phyloP scores from a whole-genome alignment of 768 basidiomycete species.

The Pleurotus cornucopiae region DNA sequence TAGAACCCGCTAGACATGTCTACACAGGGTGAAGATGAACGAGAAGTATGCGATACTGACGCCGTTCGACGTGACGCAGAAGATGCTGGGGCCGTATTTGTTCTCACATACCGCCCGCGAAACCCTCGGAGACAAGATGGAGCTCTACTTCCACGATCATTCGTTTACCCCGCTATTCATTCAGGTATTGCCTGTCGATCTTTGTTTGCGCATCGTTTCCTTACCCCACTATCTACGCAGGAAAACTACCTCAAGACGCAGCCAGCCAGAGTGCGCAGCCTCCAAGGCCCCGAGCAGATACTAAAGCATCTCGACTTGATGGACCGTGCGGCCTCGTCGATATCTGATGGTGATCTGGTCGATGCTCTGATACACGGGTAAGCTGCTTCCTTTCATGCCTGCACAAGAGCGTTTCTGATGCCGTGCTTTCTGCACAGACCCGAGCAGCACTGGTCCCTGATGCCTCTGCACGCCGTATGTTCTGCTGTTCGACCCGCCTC shows the following conservation, averaged over 20 bases:
- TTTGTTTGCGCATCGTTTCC: no score
- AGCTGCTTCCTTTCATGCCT: constrained; percentile 12
- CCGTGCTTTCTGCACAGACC: constrained; percentile 41
- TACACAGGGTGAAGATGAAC: constrained; percentile 73
- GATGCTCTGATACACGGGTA: constrained; percentile 94
- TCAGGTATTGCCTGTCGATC: constrained; percentile 46
- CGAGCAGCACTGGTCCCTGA: constrained; percentile 93
- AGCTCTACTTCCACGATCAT: constrained; percentile 95
- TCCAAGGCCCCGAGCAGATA: constrained; percentile 57
- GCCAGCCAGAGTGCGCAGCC: constrained; percentile 55
- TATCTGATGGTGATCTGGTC: constrained; percentile 93
- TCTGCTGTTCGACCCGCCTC: constrained; percentile 90
- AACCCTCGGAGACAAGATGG: constrained; percentile 88
- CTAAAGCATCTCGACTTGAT: constrained; percentile 78
- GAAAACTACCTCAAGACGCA: constrained; percentile 93
- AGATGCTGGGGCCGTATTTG: constrained; percentile 86
- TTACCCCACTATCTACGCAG: constrained; percentile 29
- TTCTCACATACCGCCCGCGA: constrained; percentile 81
- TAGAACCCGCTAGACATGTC: not conserved
- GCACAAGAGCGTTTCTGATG: constrained; percentile 2
- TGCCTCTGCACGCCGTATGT: constrained; percentile 90
- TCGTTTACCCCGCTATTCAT: constrained; percentile 93
- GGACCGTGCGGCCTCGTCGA: constrained; percentile 84
- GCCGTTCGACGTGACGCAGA: constrained; percentile 89
- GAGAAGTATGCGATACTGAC: constrained; percentile 90